These are phyloP conservation scores for Delphinella strobiligena DNA, from an alignment of 2,329 filamentous ascomycete genomes.

Conservation along the genomic window DNA sequence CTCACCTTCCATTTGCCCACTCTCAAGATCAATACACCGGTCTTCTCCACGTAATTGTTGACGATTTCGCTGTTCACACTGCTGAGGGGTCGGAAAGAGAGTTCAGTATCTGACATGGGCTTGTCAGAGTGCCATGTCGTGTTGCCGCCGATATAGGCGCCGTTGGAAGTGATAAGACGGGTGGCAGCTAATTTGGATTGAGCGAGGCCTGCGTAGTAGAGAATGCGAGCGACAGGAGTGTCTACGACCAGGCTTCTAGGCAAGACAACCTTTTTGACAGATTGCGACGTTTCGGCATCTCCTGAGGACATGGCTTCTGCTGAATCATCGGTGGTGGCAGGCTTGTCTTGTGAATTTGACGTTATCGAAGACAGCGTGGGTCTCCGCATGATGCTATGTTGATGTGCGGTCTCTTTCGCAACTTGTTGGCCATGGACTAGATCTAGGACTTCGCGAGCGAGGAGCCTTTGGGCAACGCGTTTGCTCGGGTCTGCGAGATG, in stretches of 20 bases:
- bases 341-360: neutral
- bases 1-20: conserved; percentile 50
- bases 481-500: conserved; percentile 58
- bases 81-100: conserved; percentile 52
- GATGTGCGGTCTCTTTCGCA: conserved; percentile 49
- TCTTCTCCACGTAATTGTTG: conserved; percentile 39
- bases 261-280: conserved; percentile 20
- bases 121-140: conserved; percentile 17
- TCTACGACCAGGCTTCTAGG: conserved; percentile 17
- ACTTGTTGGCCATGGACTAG: conserved; percentile 61
- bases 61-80: conserved; percentile 46
- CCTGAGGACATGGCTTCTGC: neutral
- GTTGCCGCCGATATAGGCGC: conserved; percentile 23
- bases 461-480: conserved; percentile 66
- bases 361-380: conserved; percentile 2
- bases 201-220: conserved; percentile 21
- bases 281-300: neutral
- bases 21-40: conserved; percentile 40
- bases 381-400: conserved; percentile 28
- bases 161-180: conserved; percentile 19
- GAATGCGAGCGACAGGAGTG: conserved; percentile 17
- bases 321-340: neutral
- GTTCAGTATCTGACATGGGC: conserved; percentile 36
- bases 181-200: conserved; percentile 18
- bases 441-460: conserved; percentile 72